Conservation (phyloP, 75 land plant genomes). For the Cunninghamia lanceolata region DNA sequence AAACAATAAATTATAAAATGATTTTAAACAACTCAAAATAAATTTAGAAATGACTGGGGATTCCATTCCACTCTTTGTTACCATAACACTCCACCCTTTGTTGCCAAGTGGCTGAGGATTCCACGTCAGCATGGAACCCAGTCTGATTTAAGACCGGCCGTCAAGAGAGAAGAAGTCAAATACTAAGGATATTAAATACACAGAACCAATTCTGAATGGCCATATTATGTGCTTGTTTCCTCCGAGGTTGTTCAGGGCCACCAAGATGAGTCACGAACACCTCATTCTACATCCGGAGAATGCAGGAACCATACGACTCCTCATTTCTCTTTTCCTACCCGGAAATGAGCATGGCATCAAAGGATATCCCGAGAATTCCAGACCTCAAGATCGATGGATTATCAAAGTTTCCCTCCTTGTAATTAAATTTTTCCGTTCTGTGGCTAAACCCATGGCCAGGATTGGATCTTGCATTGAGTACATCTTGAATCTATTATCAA, state of each 20-base stretch:
- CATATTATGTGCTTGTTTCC: not conserved
- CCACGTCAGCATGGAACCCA: too few relatives aligned
- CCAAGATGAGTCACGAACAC: not conserved
- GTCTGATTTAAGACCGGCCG: too few relatives aligned
- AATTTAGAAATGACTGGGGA: too few relatives aligned
- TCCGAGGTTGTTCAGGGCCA: not conserved
- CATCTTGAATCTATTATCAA: conserved; percentile 44
- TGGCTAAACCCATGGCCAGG: conserved; percentile 38
- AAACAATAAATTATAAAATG: too few relatives aligned
- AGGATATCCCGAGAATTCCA: not conserved
- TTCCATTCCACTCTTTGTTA: too few relatives aligned
- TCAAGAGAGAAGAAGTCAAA: too few relatives aligned
- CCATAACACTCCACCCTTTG: too few relatives aligned
- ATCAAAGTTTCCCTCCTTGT: conserved; percentile 42
- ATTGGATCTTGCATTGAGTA: conserved; percentile 40
- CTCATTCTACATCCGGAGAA: conserved; percentile 13
- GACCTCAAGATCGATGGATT: conserved; percentile 45
- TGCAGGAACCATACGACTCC: not conserved
- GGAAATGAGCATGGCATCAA: not conserved
- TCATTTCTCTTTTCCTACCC: not conserved
- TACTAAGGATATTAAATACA: not conserved
- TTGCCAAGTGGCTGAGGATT: too few relatives aligned
- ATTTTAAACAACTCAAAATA: too few relatives aligned
- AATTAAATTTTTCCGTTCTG: conserved; percentile 25
- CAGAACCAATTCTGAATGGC: not conserved